phyloP scores from a whole-genome alignment of 352 stramenopile genomes.

The Salisapilia sapeloensis region DNA sequence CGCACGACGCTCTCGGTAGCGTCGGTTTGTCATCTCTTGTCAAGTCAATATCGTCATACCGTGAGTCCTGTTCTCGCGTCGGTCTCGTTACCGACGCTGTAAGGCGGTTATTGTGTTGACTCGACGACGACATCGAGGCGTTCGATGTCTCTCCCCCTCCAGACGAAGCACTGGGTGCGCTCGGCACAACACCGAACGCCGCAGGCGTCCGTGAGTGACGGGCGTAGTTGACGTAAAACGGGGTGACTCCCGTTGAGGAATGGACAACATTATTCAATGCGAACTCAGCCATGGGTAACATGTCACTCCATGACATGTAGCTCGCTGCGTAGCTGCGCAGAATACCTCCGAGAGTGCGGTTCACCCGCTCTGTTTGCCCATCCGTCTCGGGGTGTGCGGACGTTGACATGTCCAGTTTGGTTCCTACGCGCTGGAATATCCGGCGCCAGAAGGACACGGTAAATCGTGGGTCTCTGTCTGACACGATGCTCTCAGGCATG shows the following conservation, averaged over 20 bases:
- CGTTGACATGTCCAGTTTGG: constrained; percentile 7
- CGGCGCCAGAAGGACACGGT: constrained; percentile 4
- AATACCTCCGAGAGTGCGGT: constrained; percentile 8
- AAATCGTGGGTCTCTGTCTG: constrained; percentile 6
- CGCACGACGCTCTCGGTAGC: no score
- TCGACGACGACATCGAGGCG: no score
- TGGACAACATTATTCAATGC: constrained; percentile 9
- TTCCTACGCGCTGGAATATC: constrained; percentile 6
- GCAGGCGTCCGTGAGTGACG: constrained; percentile 1
- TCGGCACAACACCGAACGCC: no score
- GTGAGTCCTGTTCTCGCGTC: no score
- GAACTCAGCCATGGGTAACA: constrained; percentile 8
- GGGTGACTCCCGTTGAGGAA: constrained; percentile 6
- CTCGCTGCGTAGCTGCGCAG: constrained; percentile 6
- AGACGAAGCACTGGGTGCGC: no score
- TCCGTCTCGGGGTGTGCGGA: constrained; percentile 8
- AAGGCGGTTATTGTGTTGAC: no score
- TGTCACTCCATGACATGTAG: constrained; percentile 4
- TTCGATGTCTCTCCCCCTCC: no score
- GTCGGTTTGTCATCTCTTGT: no score
- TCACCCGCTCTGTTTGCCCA: constrained; percentile 11
- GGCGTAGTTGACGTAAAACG: constrained; percentile 6
- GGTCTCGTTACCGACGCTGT: no score
- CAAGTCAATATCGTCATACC: no score
- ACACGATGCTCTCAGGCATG: constrained; percentile 5